Evolutionary conservation across 345 rosid genomes (phyloP).

Genomic region (Corchorus capsularis): DNA sequence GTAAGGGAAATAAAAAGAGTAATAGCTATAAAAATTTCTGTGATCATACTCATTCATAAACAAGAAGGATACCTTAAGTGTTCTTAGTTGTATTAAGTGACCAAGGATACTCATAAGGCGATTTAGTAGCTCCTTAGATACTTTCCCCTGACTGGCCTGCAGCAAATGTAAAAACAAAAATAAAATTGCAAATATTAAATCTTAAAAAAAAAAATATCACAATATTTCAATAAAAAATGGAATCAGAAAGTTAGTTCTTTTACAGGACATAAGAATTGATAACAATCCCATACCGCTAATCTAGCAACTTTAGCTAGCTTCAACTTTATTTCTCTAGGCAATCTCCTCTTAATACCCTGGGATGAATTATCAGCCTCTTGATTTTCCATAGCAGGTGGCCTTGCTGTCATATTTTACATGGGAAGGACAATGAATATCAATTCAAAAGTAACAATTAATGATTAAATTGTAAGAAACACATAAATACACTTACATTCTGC

Average conservation of each 20-base stretch:
- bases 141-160: slow-evolving; percentile 80
- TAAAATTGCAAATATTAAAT: slow-evolving; percentile 15
- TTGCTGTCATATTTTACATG: slow-evolving; percentile 52
- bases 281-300: slow-evolving; percentile 53
- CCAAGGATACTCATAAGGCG: slow-evolving; percentile 92
- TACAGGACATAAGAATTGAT: not conserved
- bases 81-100: slow-evolving; percentile 85
- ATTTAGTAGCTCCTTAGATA: slow-evolving; percentile 75
- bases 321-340: slow-evolving; percentile 69
- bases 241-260: not conserved
- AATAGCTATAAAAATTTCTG: not conserved
- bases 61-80: slow-evolving; percentile 71
- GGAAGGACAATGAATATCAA: slow-evolving; percentile 1
- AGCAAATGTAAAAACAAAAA: slow-evolving; percentile 26
- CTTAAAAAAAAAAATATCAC: slow-evolving; percentile 13
- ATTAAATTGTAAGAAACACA: slow-evolving; percentile 1
- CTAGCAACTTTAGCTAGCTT: slow-evolving; percentile 80
- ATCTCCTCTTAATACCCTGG: slow-evolving; percentile 75
- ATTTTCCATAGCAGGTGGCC: slow-evolving; percentile 74
- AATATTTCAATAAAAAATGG: not conserved
- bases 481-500: slow-evolving; percentile 70
- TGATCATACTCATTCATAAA: not conserved
- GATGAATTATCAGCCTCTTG: slow-evolving; percentile 75
- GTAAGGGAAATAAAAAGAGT: slow-evolving; percentile 1
- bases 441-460: slow-evolving; percentile 11